These are phyloP conservation scores for Penicillium sp. DNA, from an alignment of 2,329 filamentous ascomycete genomes.

Conservation along the genomic window DNA sequence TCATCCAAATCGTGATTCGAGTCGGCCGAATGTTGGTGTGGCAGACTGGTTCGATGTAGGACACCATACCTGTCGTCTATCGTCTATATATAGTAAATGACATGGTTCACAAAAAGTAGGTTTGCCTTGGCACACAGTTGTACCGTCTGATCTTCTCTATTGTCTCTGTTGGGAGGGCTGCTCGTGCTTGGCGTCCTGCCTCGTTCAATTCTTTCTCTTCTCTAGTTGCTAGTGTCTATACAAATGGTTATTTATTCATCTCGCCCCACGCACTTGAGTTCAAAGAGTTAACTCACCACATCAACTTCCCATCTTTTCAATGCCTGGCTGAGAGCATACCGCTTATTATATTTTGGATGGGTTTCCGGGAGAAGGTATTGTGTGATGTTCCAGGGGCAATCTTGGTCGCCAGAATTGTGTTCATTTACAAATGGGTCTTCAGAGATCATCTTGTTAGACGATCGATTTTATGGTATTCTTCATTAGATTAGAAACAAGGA, in stretches of 20 bases:
- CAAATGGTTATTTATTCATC: not conserved
- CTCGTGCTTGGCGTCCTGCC: not conserved
- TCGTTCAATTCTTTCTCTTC: not conserved
- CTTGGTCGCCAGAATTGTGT: not conserved
- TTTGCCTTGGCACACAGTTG: not conserved
- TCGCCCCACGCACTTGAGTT: not conserved
- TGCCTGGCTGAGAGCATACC: slow-evolving; percentile 7
- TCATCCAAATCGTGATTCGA: too few relatives aligned
- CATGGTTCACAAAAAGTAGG: too few relatives aligned
- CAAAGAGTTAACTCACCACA: slow-evolving; percentile 3
- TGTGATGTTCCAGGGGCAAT: not conserved
- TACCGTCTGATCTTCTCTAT: not conserved
- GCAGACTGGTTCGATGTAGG: too few relatives aligned
- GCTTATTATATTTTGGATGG: slow-evolving; percentile 1
- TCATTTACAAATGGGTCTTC: not conserved
- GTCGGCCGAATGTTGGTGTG: too few relatives aligned
- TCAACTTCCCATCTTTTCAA: not conserved
- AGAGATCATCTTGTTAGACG: not conserved
- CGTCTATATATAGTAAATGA: too few relatives aligned
- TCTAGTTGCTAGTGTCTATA: not conserved
- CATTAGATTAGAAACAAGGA: not conserved
- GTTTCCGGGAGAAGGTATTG: slow-evolving; percentile 2
- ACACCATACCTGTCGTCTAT: too few relatives aligned
- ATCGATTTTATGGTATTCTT: not conserved
- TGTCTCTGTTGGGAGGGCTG: not conserved